Base-by-base conservation (phyloP, 116 monocot species). In the Trichopus zeylanicus region DNA sequence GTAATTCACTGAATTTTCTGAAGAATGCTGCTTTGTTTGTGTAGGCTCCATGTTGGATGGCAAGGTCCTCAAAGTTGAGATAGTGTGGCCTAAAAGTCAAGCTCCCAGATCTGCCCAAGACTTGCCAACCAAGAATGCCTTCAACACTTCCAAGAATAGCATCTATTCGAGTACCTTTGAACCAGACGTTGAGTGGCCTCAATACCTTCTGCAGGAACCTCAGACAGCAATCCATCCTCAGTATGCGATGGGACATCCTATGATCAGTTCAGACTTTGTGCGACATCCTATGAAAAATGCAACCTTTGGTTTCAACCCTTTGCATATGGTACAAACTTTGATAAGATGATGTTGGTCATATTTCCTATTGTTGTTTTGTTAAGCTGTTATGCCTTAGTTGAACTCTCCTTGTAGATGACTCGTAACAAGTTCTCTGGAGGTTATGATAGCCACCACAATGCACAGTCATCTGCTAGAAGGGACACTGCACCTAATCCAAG, bases 61-160 rank as follows among this genome's bases (percentile, higher is more conserved):
- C 6, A 82, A 42, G 47, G 53, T 25, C 21, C 51, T 82, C 0
- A 67, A 70, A 66, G 77, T 77, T 8, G 65, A 70, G 25, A 62
- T 59, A 9, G 65, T 70, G n/a, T 57, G 72, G 31, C 27, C 27
- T 5, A 76, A 56, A 51, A 64, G 71, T 42, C 54, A 68, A 22
- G 23, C 8, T 51, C 51, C 5, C n/a, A n/a, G 8, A 4, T 22
- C 24, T 20, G 51, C 21, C 24, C 7, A 24, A 51, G 22, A 22
- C 51, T 24, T 51, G 20, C 42, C 42, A 51, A 3, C 20, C 20
- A n/a, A 51, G 53, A 10, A 53, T 15, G 3, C 26, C 53, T 26
- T 53, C 13, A 11, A 28, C 28, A 1, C 28, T 12, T 2, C 27
- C 0, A 27, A 13, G 11, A 7, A 53, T 10, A 9, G 7, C 25